phyloP scores from a whole-genome alignment of 2,329 filamentous ascomycete genomes.

The Fusarium heterosporum region DNA sequence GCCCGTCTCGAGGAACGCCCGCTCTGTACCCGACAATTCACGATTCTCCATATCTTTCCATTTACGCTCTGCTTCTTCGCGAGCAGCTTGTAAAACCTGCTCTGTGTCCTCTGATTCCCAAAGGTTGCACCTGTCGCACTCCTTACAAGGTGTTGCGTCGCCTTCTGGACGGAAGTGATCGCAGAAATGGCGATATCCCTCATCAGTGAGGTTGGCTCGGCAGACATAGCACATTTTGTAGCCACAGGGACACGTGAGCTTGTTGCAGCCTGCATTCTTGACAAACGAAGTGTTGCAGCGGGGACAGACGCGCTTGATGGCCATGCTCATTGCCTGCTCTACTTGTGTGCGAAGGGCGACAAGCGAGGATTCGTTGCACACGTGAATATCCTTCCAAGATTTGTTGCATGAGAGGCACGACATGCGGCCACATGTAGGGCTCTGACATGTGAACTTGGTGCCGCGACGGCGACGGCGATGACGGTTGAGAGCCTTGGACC shows the following conservation, averaged over 20 bases:
- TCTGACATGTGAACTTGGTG: slow-evolving; percentile 81
- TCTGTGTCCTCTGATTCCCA: slow-evolving; percentile 82
- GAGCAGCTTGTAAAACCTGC: slow-evolving; percentile 73
- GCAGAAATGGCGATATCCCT: slow-evolving; percentile 95
- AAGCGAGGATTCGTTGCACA: slow-evolving; percentile 86
- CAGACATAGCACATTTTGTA: slow-evolving; percentile 99
- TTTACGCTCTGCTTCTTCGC: slow-evolving; percentile 75
- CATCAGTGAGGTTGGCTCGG: slow-evolving; percentile 76
- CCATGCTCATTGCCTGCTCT: slow-evolving; percentile 92
- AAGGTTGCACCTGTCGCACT: slow-evolving; percentile 85
- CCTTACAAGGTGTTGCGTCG: slow-evolving; percentile 75
- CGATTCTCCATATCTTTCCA: slow-evolving; percentile 76
- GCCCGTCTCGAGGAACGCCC: slow-evolving; percentile 68
- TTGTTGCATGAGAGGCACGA: slow-evolving; percentile 88
- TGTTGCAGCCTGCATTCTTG: slow-evolving; percentile 95
- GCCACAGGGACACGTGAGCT: slow-evolving; percentile 93
- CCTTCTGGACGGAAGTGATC: slow-evolving; percentile 90
- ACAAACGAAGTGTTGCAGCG: slow-evolving; percentile 92
- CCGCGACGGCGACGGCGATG: slow-evolving; percentile 78
- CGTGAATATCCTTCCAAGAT: slow-evolving; percentile 87
- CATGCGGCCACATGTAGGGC: slow-evolving; percentile 71
- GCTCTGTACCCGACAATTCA: slow-evolving; percentile 66
- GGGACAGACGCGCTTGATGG: slow-evolving; percentile 94
- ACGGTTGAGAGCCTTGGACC: slow-evolving; percentile 72
- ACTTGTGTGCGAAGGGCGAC: slow-evolving; percentile 88